These are phyloP conservation scores for Simplicillium aogashimaense DNA, from an alignment of 2,329 filamentous ascomycete species.

Conservation along the genomic window DNA sequence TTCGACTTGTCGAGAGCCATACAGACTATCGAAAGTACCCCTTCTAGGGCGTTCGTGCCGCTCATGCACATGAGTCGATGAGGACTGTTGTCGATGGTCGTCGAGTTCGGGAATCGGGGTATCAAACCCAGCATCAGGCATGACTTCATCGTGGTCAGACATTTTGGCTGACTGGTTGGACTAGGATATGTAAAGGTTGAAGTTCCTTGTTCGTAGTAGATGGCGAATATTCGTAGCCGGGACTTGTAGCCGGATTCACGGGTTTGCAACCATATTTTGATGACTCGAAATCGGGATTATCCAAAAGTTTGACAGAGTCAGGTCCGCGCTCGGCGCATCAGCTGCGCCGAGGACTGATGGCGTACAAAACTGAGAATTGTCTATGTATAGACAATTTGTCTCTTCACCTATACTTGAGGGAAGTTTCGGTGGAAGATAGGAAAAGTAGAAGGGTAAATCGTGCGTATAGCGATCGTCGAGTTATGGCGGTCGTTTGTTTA, in stretches of 20 bases:
- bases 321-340: not conserved
- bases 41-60: constrained; percentile 52
- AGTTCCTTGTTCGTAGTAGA: not conserved
- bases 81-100: constrained; percentile 72
- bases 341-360: not conserved
- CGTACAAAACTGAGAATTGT: not conserved
- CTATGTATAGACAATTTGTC: not conserved
- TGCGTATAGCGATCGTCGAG: constrained; percentile 25
- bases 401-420: not conserved
- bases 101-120: constrained; percentile 74
- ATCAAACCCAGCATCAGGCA: constrained; percentile 54
- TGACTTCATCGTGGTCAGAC: constrained; percentile 56
- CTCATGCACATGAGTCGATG: constrained; percentile 51
- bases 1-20: constrained; percentile 39
- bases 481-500: constrained; percentile 98
- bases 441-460: constrained; percentile 5
- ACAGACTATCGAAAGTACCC: constrained; percentile 65
- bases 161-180: constrained; percentile 37
- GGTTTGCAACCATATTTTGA: not conserved
- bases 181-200: not conserved
- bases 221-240: not conserved
- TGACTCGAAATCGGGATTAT: not conserved
- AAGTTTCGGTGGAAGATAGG: constrained; percentile 1
- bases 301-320: not conserved
- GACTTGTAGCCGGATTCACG: not conserved